A percentile compares a stretch with the other conserved stretches of the same genome.
Evolutionary conservation across 2,329 filamentous ascomycete species (phyloP).

Genomic region (Blastomyces percursus): DNA sequence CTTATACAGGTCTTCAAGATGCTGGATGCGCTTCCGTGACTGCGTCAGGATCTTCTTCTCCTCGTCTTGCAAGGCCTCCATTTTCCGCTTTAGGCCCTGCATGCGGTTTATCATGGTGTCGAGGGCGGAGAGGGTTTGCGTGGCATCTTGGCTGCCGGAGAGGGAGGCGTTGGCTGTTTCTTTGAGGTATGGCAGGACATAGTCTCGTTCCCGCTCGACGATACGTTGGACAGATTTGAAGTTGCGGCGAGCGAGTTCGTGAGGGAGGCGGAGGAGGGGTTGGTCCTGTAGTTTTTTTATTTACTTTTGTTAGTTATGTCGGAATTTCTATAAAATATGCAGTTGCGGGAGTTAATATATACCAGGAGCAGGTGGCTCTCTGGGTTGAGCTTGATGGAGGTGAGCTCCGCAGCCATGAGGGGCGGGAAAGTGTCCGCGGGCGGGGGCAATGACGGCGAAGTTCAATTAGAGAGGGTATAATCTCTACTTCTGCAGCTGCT

Average conservation of each 20-base stretch:
- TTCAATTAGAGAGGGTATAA: background rate
- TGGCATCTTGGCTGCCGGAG: slow-evolving; percentile 49
- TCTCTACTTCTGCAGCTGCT: background rate
- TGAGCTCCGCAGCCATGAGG: slow-evolving; percentile 34
- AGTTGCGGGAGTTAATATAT: slow-evolving; percentile 11
- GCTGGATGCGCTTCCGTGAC: slow-evolving; percentile 62
- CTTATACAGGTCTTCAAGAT: slow-evolving; percentile 68
- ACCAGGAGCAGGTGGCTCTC: slow-evolving; percentile 42
- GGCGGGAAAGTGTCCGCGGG: background rate
- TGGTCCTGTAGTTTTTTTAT: slow-evolving; percentile 55
- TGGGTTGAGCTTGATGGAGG: slow-evolving; percentile 39
- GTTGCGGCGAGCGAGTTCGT: slow-evolving; percentile 87
- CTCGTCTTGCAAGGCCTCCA: slow-evolving; percentile 64
- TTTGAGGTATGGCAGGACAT: slow-evolving; percentile 40
- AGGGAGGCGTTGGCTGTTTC: slow-evolving; percentile 51
- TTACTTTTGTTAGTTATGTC: background rate
- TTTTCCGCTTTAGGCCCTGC: slow-evolving; percentile 78
- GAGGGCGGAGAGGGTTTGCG: slow-evolving; percentile 66
- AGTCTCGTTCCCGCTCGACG: slow-evolving; percentile 39
- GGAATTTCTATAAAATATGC: background rate
- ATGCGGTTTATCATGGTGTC: slow-evolving; percentile 78
- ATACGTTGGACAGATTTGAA: slow-evolving; percentile 60
- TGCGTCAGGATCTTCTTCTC: slow-evolving; percentile 67
- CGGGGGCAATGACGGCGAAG: background rate
- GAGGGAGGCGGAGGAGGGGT: slow-evolving; percentile 81